Evolutionary conservation across 2,329 filamentous ascomycete genomes (phyloP), one percentile per base, ranked within the genome.

Genomic region (Pyrenochaeta sp.): DNA sequence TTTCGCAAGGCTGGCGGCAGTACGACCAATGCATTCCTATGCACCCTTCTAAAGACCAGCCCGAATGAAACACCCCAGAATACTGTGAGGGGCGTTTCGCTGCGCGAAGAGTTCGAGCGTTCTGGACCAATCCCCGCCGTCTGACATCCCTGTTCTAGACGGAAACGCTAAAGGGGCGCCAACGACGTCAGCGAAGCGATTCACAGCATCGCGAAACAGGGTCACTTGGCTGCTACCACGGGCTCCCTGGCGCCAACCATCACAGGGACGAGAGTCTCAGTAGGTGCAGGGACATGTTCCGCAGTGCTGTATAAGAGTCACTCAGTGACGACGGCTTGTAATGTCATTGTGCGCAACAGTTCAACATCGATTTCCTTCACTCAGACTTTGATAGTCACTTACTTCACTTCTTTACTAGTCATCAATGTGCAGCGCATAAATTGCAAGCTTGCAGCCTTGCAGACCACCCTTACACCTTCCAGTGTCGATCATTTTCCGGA

Each of bases 171-270:
- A 27, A 24, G 24, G 10, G 25, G 42, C 42, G 42, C 42, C 42
- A 44, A 69, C 69, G 67, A 71, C 69, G 67, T 68, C 61, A 61
- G 65, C 72, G 59, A 70, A 72, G 67, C 54, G 57, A 27, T 61
- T 59, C 64, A 52, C 56, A 58, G 50, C 61, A 61, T 28, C 47
- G 49, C 54, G 53, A 56, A 61, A 64, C 66, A 72, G 66, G 61
- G 58, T 65, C 54, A 56, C 54, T 67, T 58, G 49, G 43, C 56
- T 53, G 32, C 32, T 52, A 49, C 50, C 56, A 55, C 42, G 60
- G 44, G 54, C 52, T 51, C 56, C 52, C 59, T 36, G 47, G 59
- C 64, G 65, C 64, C 54, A 70, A 55, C 59, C 34, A 59, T 51
- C 47, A 52, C 40, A 40, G 51, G 28, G 5, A 28, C 40, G 51